Evolutionary conservation across 2,329 filamentous ascomycete species (phyloP), one percentile per base, ranked within the genome.

Genomic region (Graphilbum fragrans): DNA sequence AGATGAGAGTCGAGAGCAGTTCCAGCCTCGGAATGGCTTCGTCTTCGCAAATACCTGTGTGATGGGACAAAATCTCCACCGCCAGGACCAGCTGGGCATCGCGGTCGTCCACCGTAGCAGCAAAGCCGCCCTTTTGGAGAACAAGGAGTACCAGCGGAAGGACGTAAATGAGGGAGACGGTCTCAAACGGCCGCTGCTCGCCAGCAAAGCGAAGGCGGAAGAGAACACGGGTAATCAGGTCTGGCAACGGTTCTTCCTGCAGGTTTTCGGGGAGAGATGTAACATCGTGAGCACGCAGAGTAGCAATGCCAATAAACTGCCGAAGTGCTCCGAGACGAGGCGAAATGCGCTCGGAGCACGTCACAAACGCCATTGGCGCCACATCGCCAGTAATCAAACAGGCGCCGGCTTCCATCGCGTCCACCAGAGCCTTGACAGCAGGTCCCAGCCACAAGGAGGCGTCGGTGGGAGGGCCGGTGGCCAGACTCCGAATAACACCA

Each of bases 161-260:
- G 39, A 87, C 77, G 56, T 96, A 98, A 43, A 84, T 86, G 20
- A 96, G 67, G 1, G 90, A 90, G 4, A 92, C 81, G 3, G 77
- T 70, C 56, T 98, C 92, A 51, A 98, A 87, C 1, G 90, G 87
- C n/a, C 88, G 77, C 58, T 96, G 90, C 57, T 96, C 92, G 40
- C 85, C 82, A 31, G 88, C 74, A 58, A 94, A 94, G 16, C 88
- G 82, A 41, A 98, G 67, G 37, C 90, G 81, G 59, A 96, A 96
- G 5, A 98, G 66, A 2, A 96, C 78, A 58, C 92, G 77, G 3
- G 90, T 95, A 12, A 94, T 72, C 12, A 96, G 74, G 43, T 82
- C 78, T 42, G 86, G 85, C 9, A 96, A 67, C n/a, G 82, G 76
- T 55, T 96, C 92, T 47, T 83, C 70, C 47, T 80, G 73, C 44